Base-by-base conservation (phyloP, 1,284 basidiomycete species). In the Ustilago loliicola region DNA sequence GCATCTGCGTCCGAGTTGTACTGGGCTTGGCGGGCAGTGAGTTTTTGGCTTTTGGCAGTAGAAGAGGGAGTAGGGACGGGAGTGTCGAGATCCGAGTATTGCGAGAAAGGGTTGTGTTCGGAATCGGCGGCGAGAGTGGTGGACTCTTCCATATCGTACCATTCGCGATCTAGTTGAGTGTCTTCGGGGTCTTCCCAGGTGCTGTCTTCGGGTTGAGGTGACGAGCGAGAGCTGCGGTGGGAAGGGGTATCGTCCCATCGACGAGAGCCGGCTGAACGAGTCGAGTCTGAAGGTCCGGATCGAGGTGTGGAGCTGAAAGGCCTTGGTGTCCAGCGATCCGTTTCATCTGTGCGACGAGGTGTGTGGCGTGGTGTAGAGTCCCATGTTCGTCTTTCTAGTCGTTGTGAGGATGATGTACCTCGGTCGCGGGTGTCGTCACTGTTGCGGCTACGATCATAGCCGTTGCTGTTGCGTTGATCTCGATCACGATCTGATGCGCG, bases 1-100 rank as follows among this genome's bases (percentile, higher is more conserved):
- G 96, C 89, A 80, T 99, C 96, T 80, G 96, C 96, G 86, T 99
- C 97, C 25, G 94, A 94, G 80, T 98, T 98, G 61, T 83, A 81
- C 36, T 82, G 80, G 23, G 85, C 83, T 74, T 87, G 85, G 3
- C 80, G 77, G 10, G 84, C 85, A 0, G 85, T 82, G 53, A 90
- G 57, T 47, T 78, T 80, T 50, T 84, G 62, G 27, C 79, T 72
- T 23, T 77, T 75, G 10, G 68, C 66, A 4, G 72, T 67, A 10
- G 82, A 42, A 11, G 70, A 51, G 21, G 79, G 59, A 50, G 2
- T 6, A 19, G 48, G n/a, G 17, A 50, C 11, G 13, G 48, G 15
- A 9, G 48, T 50, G 80, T 94, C 93, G 77, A 94, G 93, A 50
- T 87, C 87, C 59, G 87, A 87, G 86, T 96, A 99, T 79, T 96